Percentiles rank a stretch among this genome's conserved stretches.
Conservation (phyloP, 2,329 filamentous ascomycete species). For the Aspergillus cejpii region DNA sequence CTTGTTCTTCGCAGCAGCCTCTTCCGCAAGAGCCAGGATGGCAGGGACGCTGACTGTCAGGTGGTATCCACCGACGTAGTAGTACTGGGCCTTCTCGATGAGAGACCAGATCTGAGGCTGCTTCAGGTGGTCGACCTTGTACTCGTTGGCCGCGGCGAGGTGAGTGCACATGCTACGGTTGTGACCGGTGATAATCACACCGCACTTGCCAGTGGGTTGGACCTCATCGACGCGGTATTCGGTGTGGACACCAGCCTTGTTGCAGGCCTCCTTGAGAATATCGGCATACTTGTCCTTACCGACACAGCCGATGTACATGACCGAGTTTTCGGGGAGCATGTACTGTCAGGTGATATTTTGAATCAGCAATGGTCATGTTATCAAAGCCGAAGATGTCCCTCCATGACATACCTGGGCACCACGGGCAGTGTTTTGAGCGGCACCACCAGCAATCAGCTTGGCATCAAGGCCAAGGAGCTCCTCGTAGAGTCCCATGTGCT, state of each 20-base stretch:
- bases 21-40: constrained; percentile 79
- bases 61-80: constrained; percentile 95
- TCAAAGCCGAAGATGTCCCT: not conserved
- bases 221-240: constrained; percentile 89
- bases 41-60: constrained; percentile 91
- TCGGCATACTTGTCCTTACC: constrained; percentile 94
- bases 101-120: constrained; percentile 84
- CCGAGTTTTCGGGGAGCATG: constrained; percentile 80
- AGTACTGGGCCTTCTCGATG: constrained; percentile 79
- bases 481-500: constrained; percentile 85
- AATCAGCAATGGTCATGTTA: not conserved
- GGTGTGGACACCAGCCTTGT: constrained; percentile 79
- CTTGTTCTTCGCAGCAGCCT: constrained; percentile 87
- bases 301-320: constrained; percentile 88
- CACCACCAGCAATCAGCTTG: constrained; percentile 90
- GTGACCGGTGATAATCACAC: constrained; percentile 93
- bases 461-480: constrained; percentile 88
- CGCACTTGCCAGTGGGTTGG: constrained; percentile 84
- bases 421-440: constrained; percentile 94
- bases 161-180: constrained; percentile 93
- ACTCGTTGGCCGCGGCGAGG: constrained; percentile 92
- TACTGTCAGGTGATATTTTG: constrained; percentile 50
- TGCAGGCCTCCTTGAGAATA: constrained; percentile 77
- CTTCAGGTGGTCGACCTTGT: constrained; percentile 90
- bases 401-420: constrained; percentile 63